Base-by-base conservation (phyloP, 2,329 filamentous ascomycete genomes). In the Aureobasidium musti region DNA sequence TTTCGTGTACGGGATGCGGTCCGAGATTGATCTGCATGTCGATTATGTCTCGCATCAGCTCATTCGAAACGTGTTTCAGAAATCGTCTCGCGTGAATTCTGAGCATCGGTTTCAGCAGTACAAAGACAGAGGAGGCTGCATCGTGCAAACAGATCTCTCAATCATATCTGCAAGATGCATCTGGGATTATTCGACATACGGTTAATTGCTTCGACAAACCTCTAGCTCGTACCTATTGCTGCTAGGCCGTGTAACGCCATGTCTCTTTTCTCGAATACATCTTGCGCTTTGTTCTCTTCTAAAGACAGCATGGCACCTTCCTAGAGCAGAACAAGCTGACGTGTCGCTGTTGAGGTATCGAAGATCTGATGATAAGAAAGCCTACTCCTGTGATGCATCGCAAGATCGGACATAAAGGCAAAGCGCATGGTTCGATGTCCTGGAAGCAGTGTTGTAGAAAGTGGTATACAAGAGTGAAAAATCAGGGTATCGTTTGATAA, bases 31-130 rank as follows among this genome's bases (percentile, higher is more conserved):
- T 59, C 54, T 59, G 26, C 54, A 45, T 33, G 54, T 59, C 39
- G 54, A 59, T 59, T 59, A 45, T 59, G 54, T 59, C 54, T 59
- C 54, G 54, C 54, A 59, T 59, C 39, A 45, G 54, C 54, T 59
- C 37, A n/a, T 45, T 39, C 21, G 54, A 45, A 45, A 59, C 54
- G 54, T 30, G 54, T 59, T 59, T 59, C 54, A 59, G n/a, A 45
- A 21, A 6, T 14, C 54, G 39, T 59, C 54, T 59, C 54, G 54
- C 54, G 33, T 45, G 54, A 19, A 13, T 45, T 21, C 2, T 45
- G 14, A 26, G 39, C 39, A 45, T 59, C 54, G 39, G 54, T 59
- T 59, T 59, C 54, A 59, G 54, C 54, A 59, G 54, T 45, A 59
- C 54, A 59, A 45, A 59, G 53, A 37, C 26, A 45, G 54, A 43